Percentiles rank a stretch among this genome's conserved stretches.
phyloP scores from a whole-genome alignment of 2,329 filamentous ascomycete genomes.

The Chaetomiaceae sp. region DNA sequence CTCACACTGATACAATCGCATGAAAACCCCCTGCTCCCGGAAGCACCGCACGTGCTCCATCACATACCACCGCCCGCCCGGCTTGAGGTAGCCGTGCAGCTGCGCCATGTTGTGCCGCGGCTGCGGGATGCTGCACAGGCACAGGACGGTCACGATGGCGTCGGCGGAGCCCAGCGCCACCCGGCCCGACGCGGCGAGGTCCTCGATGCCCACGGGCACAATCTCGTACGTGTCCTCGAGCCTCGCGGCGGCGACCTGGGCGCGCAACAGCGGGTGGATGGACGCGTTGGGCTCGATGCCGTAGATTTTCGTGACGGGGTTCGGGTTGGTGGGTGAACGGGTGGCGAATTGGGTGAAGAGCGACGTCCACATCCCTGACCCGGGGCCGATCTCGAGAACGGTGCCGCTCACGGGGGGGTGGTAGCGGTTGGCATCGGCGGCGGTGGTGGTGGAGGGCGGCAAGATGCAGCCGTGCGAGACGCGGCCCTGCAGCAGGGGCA shows the following conservation, averaged over 20 bases:
- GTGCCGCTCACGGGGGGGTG: constrained; percentile 31
- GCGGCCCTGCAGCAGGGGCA: constrained; percentile 50
- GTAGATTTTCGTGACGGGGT: constrained; percentile 43
- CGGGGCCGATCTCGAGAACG: constrained; percentile 58
- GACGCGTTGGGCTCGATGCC: constrained; percentile 58
- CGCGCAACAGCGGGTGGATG: constrained; percentile 43
- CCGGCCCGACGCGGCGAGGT: constrained; percentile 39
- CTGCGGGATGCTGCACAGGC: constrained; percentile 58
- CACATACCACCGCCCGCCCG: constrained; percentile 56
- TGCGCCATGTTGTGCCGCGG: constrained; percentile 49
- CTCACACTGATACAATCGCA: constrained; percentile 48
- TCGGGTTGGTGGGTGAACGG: neutral
- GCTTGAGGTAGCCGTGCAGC: constrained; percentile 53
- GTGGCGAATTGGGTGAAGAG: constrained; percentile 44
- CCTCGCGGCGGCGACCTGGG: constrained; percentile 44
- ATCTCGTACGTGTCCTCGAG: constrained; percentile 54
- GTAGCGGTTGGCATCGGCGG: constrained; percentile 18
- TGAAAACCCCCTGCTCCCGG: constrained; percentile 29
- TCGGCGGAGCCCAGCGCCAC: constrained; percentile 49
- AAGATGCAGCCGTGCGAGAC: constrained; percentile 33
- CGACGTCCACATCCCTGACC: constrained; percentile 54
- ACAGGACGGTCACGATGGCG: constrained; percentile 55
- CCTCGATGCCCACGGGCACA: constrained; percentile 56
- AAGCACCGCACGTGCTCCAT: constrained; percentile 53
- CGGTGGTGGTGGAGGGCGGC: constrained; percentile 10